Conservation (phyloP, 1,139 yeast genomes). For the Suhomyces choctaworum region DNA sequence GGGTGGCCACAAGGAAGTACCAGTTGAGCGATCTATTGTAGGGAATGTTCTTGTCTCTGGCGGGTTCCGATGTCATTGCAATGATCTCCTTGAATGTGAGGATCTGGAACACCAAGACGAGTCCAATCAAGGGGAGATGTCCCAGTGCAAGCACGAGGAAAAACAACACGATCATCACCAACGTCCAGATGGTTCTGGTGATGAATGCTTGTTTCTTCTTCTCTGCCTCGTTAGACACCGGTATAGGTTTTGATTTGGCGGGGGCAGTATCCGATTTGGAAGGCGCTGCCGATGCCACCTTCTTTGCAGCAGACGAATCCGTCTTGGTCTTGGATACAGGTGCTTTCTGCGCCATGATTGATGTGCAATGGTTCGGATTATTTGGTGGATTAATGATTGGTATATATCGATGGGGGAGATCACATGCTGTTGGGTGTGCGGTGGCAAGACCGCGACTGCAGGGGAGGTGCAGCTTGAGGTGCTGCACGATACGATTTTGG, state of each 20-base stretch:
- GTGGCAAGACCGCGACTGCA: not conserved
- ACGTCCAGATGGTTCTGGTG: slow-evolving; percentile 91
- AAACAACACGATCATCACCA: slow-evolving; percentile 83
- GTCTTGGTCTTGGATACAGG: slow-evolving; percentile 1
- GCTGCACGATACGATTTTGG: too few relatives aligned
- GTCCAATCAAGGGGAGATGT: slow-evolving; percentile 72
- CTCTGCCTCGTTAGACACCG: slow-evolving; percentile 43
- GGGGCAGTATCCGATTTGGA: slow-evolving; percentile 7
- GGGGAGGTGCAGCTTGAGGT: not conserved
- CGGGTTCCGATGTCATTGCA: slow-evolving; percentile 79
- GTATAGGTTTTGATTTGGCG: not conserved
- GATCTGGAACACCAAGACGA: slow-evolving; percentile 73
- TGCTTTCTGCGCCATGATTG: slow-evolving; percentile 1
- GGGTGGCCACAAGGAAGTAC: slow-evolving; percentile 79
- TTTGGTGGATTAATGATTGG: not conserved
- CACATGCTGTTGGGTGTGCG: slow-evolving; percentile 8
- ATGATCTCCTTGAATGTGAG: slow-evolving; percentile 91
- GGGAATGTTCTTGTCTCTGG: slow-evolving; percentile 80
- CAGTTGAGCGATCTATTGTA: slow-evolving; percentile 85
- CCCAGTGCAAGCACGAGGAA: slow-evolving; percentile 79
- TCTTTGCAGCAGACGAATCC: slow-evolving; percentile 3
- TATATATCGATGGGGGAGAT: slow-evolving; percentile 1
- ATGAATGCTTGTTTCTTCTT: slow-evolving; percentile 81
- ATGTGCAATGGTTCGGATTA: not conserved
- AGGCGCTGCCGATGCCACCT: slow-evolving; percentile 5